Conservation (phyloP, 306 rosid species). For the Albizia julibrissin region DNA sequence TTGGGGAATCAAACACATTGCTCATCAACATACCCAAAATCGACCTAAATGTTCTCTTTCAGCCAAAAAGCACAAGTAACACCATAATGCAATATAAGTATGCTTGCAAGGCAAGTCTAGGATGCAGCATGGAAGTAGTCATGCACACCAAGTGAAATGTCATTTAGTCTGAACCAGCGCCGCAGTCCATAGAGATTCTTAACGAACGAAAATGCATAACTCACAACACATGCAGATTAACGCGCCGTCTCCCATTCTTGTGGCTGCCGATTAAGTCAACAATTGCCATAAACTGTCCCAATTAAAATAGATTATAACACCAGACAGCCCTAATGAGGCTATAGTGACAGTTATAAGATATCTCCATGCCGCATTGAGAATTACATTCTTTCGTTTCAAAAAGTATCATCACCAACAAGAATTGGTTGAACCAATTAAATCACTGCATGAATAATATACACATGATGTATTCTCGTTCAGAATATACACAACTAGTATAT, state of each 20-base stretch:
- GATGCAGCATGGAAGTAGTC: slow-evolving; percentile 6
- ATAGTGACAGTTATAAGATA: slow-evolving; percentile 29
- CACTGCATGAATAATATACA: slow-evolving; percentile 62
- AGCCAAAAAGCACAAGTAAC: slow-evolving; percentile 25
- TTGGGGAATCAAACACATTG: slow-evolving; percentile 10
- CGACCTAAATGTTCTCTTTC: slow-evolving; percentile 3
- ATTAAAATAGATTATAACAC: slow-evolving; percentile 32
- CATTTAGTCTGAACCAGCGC: slow-evolving; percentile 24
- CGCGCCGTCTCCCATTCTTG: not conserved
- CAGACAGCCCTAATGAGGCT: slow-evolving; percentile 30
- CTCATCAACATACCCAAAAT: slow-evolving; percentile 23
- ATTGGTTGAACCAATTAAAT: slow-evolving; percentile 44
- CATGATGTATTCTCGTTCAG: slow-evolving; percentile 60
- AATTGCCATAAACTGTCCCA: slow-evolving; percentile 18
- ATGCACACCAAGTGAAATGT: slow-evolving; percentile 25
- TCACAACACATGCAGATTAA: not conserved
- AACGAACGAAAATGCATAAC: slow-evolving; percentile 30
- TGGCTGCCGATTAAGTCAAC: not conserved
- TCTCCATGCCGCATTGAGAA: slow-evolving; percentile 44
- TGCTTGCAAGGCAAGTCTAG: slow-evolving; percentile 20
- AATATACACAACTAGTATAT: slow-evolving; percentile 62
- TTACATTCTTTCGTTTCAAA: slow-evolving; percentile 37
- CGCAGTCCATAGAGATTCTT: not conserved
- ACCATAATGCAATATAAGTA: slow-evolving; percentile 25
- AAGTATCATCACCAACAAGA: slow-evolving; percentile 48